Base-by-base conservation (phyloP, 2,329 filamentous ascomycete genomes). In the Ceratocystis papillata region DNA sequence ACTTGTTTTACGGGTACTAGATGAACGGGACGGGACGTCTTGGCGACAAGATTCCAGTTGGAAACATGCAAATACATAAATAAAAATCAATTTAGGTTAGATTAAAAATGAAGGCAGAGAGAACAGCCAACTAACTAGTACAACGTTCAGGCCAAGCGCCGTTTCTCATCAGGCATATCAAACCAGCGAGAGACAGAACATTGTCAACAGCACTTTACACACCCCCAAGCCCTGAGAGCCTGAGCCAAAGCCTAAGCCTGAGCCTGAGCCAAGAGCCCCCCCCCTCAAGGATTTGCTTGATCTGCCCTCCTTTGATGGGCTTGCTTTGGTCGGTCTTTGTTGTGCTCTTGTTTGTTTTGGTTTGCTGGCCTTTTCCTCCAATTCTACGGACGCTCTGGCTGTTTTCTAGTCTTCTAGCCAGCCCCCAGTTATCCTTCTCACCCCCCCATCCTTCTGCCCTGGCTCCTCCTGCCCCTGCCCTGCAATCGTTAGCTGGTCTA, bases 11-110 rank as follows among this genome's bases (percentile, higher is more conserved):
- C 37, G 10, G 37, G 37, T 15, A 41, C 1, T 41, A 12, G 48
- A 53, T 25, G 55, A n/a, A 59, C 55, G 55, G 55, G 55, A 59
- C 55, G 28, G 55, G 55, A 37, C 55, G 55, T 59, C 25, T 59
- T 33, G 55, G 28, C 55, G 55, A 59, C 28, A 37, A 15, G 33
- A 59, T 59, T 59, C 28, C 28, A 59, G 55, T 25, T n/a, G 25
- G 22, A 53, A 25, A 53, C 22, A 53, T 8, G 22, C 20, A 53
- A 53, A 53, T 41, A 53, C 17, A 50, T 20, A 25, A 53, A 53
- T 53, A 15, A 53, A 41, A 25, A 28, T 5, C 3, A 28, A 28
- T 41, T 41, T 41, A 41, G 37, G 37, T 41, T 12, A 41, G n/a
- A 12, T 8, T 25, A 3, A 53, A 53, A 20, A 22, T 5, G 48